phyloP scores from a whole-genome alignment of 2,329 filamentous ascomycete species.

The Alternaria infectoria region DNA sequence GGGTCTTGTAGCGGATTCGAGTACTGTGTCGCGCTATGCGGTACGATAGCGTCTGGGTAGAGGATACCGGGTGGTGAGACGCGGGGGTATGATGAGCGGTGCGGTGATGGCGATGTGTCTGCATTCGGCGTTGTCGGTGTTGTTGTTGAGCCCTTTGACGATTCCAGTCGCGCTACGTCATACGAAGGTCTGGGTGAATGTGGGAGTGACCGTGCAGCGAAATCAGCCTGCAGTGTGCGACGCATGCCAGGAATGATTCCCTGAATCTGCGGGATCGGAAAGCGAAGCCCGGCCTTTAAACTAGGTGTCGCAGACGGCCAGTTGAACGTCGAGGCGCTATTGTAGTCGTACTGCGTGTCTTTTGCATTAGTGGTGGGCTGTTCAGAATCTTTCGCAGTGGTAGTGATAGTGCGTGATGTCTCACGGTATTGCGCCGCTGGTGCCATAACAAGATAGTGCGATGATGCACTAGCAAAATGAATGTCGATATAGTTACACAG shows the following conservation, averaged over 20 bases:
- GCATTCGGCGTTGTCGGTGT: background rate
- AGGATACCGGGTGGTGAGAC: slow-evolving; percentile 12
- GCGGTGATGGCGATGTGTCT: background rate
- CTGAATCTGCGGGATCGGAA: background rate
- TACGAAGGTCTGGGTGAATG: background rate
- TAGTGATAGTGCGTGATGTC: background rate
- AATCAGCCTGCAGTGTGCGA: background rate
- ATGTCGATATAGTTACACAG: background rate
- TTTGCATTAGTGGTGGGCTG: background rate
- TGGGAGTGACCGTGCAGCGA: background rate
- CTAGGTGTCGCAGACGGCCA: background rate
- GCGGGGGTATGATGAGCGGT: slow-evolving; percentile 6
- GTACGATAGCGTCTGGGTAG: slow-evolving; percentile 14
- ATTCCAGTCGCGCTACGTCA: background rate
- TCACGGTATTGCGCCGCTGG: background rate
- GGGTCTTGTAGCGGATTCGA: background rate
- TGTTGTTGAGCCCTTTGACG: background rate
- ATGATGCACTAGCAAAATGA: background rate
- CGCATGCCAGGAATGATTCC: slow-evolving; percentile 3
- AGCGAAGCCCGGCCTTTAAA: background rate
- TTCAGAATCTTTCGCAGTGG: background rate
- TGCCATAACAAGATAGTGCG: background rate
- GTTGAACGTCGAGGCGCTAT: background rate
- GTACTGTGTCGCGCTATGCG: background rate
- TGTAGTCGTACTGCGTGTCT: background rate